Conservation (phyloP, 192 early-diverging fungal species). For the Diversispora epigaea region DNA sequence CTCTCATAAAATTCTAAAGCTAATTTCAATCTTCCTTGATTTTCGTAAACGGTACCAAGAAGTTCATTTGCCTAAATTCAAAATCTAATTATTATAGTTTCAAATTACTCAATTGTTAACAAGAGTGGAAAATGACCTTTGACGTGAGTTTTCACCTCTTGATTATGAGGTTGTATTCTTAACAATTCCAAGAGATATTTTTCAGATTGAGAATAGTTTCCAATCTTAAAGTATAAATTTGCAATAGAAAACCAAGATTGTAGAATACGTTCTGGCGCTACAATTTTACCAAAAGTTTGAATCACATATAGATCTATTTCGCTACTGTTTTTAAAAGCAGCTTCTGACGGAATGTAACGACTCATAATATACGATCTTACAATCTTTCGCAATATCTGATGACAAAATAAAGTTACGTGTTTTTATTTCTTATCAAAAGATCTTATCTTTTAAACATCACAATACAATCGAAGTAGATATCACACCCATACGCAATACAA, state of each 20-base stretch:
- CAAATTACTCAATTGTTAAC: not conserved
- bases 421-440: no score
- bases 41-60: slow-evolving; percentile 10
- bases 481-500: no score
- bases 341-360: slow-evolving; percentile 2
- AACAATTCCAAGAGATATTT: not conserved
- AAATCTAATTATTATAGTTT: not conserved
- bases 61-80: not conserved
- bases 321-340: not conserved
- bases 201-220: not conserved
- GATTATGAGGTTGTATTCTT: not conserved
- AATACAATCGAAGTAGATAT: no score
- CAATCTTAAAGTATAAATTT: slow-evolving; percentile 8
- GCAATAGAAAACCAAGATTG: slow-evolving; percentile 7
- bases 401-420: no score
- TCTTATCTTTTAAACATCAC: no score
- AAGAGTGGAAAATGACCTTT: not conserved
- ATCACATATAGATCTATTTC: slow-evolving; percentile 6
- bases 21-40: not conserved
- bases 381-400: no score
- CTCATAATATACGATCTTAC: not conserved
- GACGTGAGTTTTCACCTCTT: not conserved
- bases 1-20: slow-evolving; percentile 19
- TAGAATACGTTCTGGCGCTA: not conserved
- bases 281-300: not conserved